Conservation (phyloP, 805 yeast genomes). For the Hagleromyces aurorensis region DNA sequence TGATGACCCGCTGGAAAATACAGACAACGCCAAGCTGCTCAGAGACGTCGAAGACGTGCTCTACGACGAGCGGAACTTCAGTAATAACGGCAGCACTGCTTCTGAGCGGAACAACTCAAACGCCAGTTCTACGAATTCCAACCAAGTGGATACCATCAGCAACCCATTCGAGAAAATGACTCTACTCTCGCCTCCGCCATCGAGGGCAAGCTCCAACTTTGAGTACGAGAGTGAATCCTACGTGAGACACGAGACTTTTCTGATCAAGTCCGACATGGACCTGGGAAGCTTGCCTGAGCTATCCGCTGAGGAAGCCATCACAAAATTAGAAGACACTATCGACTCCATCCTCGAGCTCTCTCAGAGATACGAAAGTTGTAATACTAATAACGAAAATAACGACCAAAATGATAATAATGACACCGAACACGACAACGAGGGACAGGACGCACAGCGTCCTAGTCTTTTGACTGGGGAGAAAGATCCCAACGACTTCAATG, state of each 20-base stretch:
- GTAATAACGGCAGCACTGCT: no score
- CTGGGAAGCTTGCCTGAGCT: conserved; percentile 1
- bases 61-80: no score
- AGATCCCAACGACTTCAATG: conserved; percentile 1
- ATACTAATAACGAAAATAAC: not conserved
- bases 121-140: conserved; percentile 1
- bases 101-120: conserved; percentile 1
- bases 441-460: not conserved
- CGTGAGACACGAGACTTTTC: conserved; percentile 1
- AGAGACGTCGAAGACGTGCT: no score
- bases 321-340: conserved; percentile 15
- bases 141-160: conserved; percentile 1
- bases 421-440: not conserved
- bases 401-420: conserved; percentile 1
- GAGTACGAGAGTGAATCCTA: conserved; percentile 1
- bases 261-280: not conserved
- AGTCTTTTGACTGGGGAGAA: not conserved
- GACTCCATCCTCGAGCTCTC: conserved; percentile 10
- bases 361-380: not conserved
- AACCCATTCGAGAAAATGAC: not conserved
- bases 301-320: conserved; percentile 8
- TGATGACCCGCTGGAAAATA: no score
- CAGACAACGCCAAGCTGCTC: no score
- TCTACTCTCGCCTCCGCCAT: no score
- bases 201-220: not conserved